Evolutionary conservation across 768 basidiomycete species (phyloP), one percentile per base, ranked within the genome.

Genomic region (Leucocoprinus birnbaumii): DNA sequence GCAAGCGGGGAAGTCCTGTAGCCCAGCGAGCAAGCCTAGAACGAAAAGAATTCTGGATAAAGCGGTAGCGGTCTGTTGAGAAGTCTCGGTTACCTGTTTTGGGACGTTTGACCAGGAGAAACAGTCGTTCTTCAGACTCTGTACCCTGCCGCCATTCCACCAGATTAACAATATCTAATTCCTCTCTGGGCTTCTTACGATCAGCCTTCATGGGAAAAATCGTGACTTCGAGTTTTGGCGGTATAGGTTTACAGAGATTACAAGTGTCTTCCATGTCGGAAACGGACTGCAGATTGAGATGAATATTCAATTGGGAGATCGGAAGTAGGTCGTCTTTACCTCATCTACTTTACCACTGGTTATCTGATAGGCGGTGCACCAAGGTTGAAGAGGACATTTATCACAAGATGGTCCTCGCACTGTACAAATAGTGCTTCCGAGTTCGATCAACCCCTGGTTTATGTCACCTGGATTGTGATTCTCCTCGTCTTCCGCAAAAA

Each of bases 381-480:
- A 80, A 19, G 72, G 58, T 45, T 69, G 79, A 42, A 98, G 61
- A 18, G 94, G 91, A 68, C 95, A 98, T 16, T 71, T 63, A 16
- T 62, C 70, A 63, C 95, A 98, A 18, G 73, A 69, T 9, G 95
- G 95, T 58, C 89, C 83, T 58, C 83, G 85, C 40, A 90, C 86
- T 68, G 88, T 94, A 73, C 95, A 98, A 2, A 97, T 81, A 2
- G 93, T 96, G 66, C 90, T 91, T 47, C 95, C 95, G 6, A 98
- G 83, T 66, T 98, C 95, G 67, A 98, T 98, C 48, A 98, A 76
- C 13, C 91, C 94, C 71, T 97, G 89, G 64, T 96, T 96, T 59
- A 94, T 77, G 66, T 95, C 91, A 16, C 94, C 92, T 0, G 93
- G 82, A 58, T 78, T 14, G 10, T 31, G 19, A 40, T 31, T 10